These are phyloP conservation scores for Gossypium davidsonii DNA, from an alignment of 441 rosid species.

Conservation along the genomic window DNA sequence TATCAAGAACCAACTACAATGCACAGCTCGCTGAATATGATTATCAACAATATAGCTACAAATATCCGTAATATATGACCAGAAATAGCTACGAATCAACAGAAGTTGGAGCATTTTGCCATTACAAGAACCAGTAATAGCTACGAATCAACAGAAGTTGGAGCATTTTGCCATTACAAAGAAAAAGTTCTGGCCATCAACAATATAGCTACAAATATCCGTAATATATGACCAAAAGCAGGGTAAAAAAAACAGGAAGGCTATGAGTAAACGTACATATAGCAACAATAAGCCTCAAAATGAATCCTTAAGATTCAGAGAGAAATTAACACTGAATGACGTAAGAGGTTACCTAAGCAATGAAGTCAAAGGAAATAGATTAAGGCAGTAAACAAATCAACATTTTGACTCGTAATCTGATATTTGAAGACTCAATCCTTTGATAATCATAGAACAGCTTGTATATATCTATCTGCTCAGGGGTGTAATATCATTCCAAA, in stretches of 20 bases:
- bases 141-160: neutral
- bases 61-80: no score
- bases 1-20: neutral
- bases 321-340: neutral
- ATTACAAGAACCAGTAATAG: neutral
- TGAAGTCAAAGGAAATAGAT: neutral
- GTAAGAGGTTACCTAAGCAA: neutral
- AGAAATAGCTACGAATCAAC: no score
- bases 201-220: neutral
- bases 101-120: no score
- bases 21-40: neutral
- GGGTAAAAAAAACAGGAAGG: neutral
- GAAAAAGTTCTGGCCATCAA: neutral
- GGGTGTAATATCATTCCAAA: neutral
- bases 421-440: neutral
- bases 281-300: neutral
- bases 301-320: neutral
- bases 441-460: neutral
- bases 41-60: no score
- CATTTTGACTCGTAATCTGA: neutral
- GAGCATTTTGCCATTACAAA: neutral
- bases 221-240: neutral
- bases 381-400: neutral
- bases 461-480: neutral
- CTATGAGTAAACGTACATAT: neutral